A percentile compares a stretch with the other conserved stretches of the same genome.
These are phyloP conservation scores for Eutypa lata DNA, from an alignment of 2,329 filamentous ascomycete species.

Conservation along the genomic window DNA sequence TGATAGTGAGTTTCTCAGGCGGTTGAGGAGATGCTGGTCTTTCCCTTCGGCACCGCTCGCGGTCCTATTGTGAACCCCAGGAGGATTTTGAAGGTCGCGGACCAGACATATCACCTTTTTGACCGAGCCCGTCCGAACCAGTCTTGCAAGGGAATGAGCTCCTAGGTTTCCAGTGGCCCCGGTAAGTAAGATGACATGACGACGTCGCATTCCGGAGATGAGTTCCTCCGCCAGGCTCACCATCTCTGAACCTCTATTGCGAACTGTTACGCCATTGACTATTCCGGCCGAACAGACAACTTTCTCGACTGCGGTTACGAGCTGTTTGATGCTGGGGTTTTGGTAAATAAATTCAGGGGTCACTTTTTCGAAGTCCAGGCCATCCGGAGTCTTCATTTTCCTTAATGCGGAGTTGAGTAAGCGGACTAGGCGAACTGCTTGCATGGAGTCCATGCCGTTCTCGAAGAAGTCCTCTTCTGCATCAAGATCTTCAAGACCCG, in stretches of 20 bases:
- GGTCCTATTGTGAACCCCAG: neutral
- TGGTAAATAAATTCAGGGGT: conserved; percentile 16
- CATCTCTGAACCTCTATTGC: neutral
- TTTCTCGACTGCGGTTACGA: neutral
- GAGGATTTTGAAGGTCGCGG: neutral
- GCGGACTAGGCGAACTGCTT: conserved; percentile 19
- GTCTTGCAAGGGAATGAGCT: conserved; percentile 11
- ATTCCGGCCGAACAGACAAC: neutral
- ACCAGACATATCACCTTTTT: conserved; percentile 15
- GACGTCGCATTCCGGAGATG: neutral
- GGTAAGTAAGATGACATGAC: conserved; percentile 15
- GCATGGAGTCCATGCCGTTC: conserved; percentile 27
- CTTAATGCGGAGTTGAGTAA: conserved; percentile 8
- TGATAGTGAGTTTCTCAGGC: conserved; percentile 6
- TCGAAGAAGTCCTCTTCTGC: conserved; percentile 25
- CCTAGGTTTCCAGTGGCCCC: conserved; percentile 19
- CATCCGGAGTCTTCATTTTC: neutral
- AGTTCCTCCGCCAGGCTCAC: neutral
- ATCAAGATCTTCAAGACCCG: conserved; percentile 4
- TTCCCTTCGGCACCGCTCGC: neutral
- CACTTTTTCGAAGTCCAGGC: neutral
- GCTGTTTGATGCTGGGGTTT: conserved; percentile 6
- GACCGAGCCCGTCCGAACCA: conserved; percentile 5
- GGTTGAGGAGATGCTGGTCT: conserved; percentile 1
- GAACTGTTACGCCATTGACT: neutral